Base-by-base conservation (phyloP, 768 basidiomycete species). In the Tulasnella sp. region DNA sequence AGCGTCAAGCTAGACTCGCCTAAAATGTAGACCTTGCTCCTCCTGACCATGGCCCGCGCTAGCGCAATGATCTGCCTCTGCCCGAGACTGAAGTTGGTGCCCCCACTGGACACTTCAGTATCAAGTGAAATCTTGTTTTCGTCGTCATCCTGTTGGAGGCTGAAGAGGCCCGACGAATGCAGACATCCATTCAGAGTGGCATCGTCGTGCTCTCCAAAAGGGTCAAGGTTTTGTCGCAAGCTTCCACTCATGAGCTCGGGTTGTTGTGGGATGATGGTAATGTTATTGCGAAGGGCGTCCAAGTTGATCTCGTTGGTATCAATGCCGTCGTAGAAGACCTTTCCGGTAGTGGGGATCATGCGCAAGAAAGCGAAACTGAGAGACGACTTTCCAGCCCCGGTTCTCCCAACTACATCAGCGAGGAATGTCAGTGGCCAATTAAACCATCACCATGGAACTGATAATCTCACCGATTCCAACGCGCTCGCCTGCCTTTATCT, bases 251-350 rank as follows among this genome's bases (percentile, higher is more conserved):
- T 67, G 0, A 83, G 68, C 51, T 80, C 76, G 34, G 78, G 76
- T 73, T 75, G 57, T 22, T 82, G 80, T 2, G 81, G 81, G 42
- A 82, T 83, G 62, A 83, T 80, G 2, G 82, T 83, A 57, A 85
- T 77, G 58, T 75, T 77, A 1, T 76, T 73, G 44, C 83, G 72
- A 46, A 85, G 69, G 5, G 72, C 74, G 62, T 83, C 75, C 11
- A 85, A 70, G 63, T 82, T 82, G n/a, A 83, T 66, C 1, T 68
- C 67, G 42, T 71, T 67, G 0, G 77, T 80, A 21, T 71, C 69
- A 25, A 78, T 62, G 8, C 78, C 80, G 62, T 84, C 83, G 56
- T 79, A 80, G 61, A 71, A 72, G 24, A 82, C 75, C 12, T 68
- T 70, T 1, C 82, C 83, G 43, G 77, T 75, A 0, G 80, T 81